These are phyloP conservation scores for Leccinum broughii DNA, from an alignment of 768 basidiomycete genomes.

Conservation along the genomic window DNA sequence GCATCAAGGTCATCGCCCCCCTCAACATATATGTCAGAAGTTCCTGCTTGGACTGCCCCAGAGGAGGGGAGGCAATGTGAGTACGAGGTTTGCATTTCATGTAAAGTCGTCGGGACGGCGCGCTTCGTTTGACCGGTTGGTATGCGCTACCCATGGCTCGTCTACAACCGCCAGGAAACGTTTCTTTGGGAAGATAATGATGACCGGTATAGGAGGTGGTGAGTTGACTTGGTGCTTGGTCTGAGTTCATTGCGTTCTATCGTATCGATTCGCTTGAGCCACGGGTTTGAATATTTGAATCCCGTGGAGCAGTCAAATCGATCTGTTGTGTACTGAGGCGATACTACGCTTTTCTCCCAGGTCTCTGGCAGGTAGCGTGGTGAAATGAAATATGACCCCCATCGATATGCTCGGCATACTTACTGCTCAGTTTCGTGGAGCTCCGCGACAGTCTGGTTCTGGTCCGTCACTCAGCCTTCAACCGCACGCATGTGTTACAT, in stretches of 20 bases:
- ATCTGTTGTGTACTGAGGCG: too few relatives aligned
- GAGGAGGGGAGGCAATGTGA: slow-evolving; percentile 8
- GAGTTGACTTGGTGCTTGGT: slow-evolving; percentile 20
- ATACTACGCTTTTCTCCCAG: too few relatives aligned
- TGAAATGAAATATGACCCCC: too few relatives aligned
- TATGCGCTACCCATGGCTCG: slow-evolving; percentile 71
- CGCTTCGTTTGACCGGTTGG: slow-evolving; percentile 60
- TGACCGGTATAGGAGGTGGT: slow-evolving; percentile 67
- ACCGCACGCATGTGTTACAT: slow-evolving; percentile 2
- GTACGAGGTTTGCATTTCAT: slow-evolving; percentile 63
- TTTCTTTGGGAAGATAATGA: slow-evolving; percentile 51
- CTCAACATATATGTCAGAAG: not conserved
- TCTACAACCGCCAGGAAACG: slow-evolving; percentile 58
- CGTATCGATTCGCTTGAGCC: not conserved
- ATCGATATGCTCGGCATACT: too few relatives aligned
- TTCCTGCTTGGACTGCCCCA: not conserved
- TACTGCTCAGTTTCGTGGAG: too few relatives aligned
- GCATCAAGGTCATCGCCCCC: slow-evolving; percentile 2
- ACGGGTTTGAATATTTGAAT: not conserved
- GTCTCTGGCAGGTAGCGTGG: too few relatives aligned
- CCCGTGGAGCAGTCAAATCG: not conserved
- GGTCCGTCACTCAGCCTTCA: slow-evolving; percentile 3
- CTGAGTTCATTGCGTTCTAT: not conserved
- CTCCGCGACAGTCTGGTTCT: too few relatives aligned
- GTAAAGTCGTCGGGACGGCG: slow-evolving; percentile 67